Base-by-base conservation (phyloP, 177 flowering plant genomes). In the Vitis hybrid region DNA sequence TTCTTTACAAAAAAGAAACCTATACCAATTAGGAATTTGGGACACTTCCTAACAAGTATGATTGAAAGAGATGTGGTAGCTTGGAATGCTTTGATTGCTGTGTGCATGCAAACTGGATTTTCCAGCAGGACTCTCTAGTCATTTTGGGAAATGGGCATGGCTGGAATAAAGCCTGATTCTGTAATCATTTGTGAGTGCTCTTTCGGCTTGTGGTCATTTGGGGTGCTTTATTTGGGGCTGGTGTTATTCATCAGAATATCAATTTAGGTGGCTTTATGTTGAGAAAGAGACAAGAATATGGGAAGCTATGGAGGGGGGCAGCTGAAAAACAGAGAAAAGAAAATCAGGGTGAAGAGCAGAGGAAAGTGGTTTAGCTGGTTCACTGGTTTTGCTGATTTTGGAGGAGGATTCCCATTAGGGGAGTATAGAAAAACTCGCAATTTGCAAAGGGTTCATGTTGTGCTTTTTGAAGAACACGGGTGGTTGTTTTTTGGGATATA, bases 361-460 rank as follows among this genome's bases (percentile, higher is more conserved):
- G 0, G 28, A 24, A 24, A 24, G 28, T 24, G 28, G 28, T 24
- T 24, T 24, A 24, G 4, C 28, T 24, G 28, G 28, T 24, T 24
- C 28, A 24, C 28, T 24, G 28, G 28, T 24, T 24, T 24, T 24
- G 28, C 28, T 24, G 28, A 24, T 24, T 24, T 24, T 24, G 28
- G 28, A 24, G 28, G 28, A 24, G 28, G 28, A 24, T 2, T 24
- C 28, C 28, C 28, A 24, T 24, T 24, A 59, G 77, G 74, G 51
- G 87, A 84, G 62, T 71, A 71, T 76, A 77, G 79, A 49, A 75
- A 77, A 62, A 73, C 74, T 38, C 76, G 78, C 44, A 80, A 84
- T 70, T 76, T 88, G 76, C 92, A 86, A 58, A 80, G 92, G 79
- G 92, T 88, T 71, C 92, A 88, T 71, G 89, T 88, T 51, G 92